Evolutionary conservation across 78 protist genomes (phyloP), one percentile per base, ranked within the genome.

Genomic region (Planoprotostelium fungivorum): DNA sequence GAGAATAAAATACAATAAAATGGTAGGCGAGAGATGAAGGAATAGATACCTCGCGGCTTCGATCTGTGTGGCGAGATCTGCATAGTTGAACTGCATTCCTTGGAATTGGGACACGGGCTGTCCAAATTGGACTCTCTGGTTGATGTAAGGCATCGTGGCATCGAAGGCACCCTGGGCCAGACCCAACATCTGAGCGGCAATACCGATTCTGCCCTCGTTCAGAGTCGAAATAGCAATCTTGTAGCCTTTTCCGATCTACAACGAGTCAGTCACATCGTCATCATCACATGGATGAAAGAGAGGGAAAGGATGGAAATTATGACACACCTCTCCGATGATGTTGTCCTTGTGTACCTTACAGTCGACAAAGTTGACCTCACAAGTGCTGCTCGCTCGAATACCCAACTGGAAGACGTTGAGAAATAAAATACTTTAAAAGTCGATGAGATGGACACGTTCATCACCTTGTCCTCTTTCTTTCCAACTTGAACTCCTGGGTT

Each of bases 131-230:
- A 92, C 90, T 73, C 98, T 92, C 88, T 95, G 94, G 39, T 73
- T 86, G 35, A 94, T 34, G 89, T 97, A 97, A n/a, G 93, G 95
- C 51, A 97, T 31, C 35, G 99, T 95, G 37, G 93, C 90, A 28
- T 97, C 99, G 35, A 96, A 94, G n/a, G 98, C 96, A 29, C 98
- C 99, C 94, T 94, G 95, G 0, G 98, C 99, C 1, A 98, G 89
- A 31, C 99, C 99, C 29, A 97, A 31, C 95, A 96, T 97, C 92
- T 98, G 99, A 9, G 97, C 96, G 10, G 97, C 99, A 86, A 98
- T 97, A 86, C 99, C 99, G 37, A 98, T 97, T 29, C 99, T 93
- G 1, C 99, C 99, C 34, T 95, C 98, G 93, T 98, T 97, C 36
- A 98, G 90, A 1, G 97, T 93, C 37, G 89, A 92, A 37, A 98